Evolutionary conservation across 2,329 filamentous ascomycete genomes (phyloP), one percentile per base, ranked within the genome.

Genomic region (Fusarium armeniacum): DNA sequence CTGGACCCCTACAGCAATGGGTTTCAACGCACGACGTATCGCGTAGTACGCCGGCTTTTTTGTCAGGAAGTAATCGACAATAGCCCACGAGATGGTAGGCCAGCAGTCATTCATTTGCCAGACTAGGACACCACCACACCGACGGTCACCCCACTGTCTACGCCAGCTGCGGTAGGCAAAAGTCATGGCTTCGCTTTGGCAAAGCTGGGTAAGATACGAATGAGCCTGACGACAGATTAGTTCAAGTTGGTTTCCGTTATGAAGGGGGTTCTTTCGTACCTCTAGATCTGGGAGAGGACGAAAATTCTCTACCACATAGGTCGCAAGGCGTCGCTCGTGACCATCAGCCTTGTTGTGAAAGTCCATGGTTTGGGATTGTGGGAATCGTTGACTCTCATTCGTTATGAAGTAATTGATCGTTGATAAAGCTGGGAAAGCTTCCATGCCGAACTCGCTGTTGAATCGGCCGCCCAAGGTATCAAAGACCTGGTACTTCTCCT

Each of bases 271-370:
- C 18, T 38, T 38, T 18, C 18, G 11, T 38, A 38, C 36, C n/a
- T 38, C 36, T 38, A 38, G 36, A 38, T 38, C 36, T 12, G 36
- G 36, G 11, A 38, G 36, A 18, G 36, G 36, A 20, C 36, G 85
- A 74, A 94, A 89, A 80, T 94, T 95, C 75, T 94, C 92, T 15
- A 90, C 87, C 3, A 94, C 81, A 74, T 95, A 95, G 1, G 90
- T 89, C 15, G 90, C 90, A 62, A 94, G 88, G 40, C 91, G 85
- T 36, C 91, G 85, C 77, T 94, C 91, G 74, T 94, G 91, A 1
- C 92, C 91, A 70, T 90, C 89, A 10, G 91, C 92, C 79, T 95
- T 95, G 80, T 95, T 95, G 80, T 94, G 92, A 75, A 94, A 94
- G 74, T 94, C 36, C 36, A 38, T 38, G 5, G 36, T 38, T 18